Evolutionary conservation across 2,329 filamentous ascomycete species (phyloP), one percentile per base, ranked within the genome.

Genomic region (Cucurbitaria berberidis): DNA sequence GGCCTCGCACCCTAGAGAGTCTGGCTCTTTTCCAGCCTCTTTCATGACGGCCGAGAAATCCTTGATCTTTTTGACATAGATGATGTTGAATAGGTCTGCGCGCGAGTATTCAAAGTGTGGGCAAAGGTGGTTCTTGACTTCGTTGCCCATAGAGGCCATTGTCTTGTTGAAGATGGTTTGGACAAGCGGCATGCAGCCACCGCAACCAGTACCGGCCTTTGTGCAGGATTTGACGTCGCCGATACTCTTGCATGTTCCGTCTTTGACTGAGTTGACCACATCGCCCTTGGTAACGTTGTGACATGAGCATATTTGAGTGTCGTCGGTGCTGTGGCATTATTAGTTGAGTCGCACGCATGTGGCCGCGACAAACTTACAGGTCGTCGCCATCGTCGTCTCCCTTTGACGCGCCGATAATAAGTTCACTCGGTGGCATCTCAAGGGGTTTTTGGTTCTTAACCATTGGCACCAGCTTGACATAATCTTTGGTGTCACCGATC

Each of bases 221-320:
- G 92, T 96, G 78, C 91, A 96, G 1, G 89, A 85, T 75, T 96
- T 96, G 69, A 96, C 82, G 48, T 93, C 89, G 46, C 86, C 88
- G 39, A 96, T 84, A 22, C 89, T 89, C 70, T 89, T 95, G 80
- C 91, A 96, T 2, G 83, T 86, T 34, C 90, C 91, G 47, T 89
- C 86, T 64, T 93, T 93, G 71, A 93, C 84, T 1, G 80, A 80
- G 4, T 83, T 83, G 39, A 88, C 85, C 0, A 96, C 81, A 63
- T 93, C 90, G 15, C 89, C 89, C 73, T 96, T 96, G 21, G 86
- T 88, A 36, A 96, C 92, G 70, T 96, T 96, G 79, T 96, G 92
- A 65, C 92, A 96, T 1, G 91, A 95, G 75, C 92, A 96, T 56
- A 96, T 89, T 70, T 96, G 93, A 0, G 90, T 90, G 68, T 95